These are phyloP conservation scores for Phytophthora citricola DNA, from an alignment of 352 stramenopile genomes.

Conservation along the genomic window DNA sequence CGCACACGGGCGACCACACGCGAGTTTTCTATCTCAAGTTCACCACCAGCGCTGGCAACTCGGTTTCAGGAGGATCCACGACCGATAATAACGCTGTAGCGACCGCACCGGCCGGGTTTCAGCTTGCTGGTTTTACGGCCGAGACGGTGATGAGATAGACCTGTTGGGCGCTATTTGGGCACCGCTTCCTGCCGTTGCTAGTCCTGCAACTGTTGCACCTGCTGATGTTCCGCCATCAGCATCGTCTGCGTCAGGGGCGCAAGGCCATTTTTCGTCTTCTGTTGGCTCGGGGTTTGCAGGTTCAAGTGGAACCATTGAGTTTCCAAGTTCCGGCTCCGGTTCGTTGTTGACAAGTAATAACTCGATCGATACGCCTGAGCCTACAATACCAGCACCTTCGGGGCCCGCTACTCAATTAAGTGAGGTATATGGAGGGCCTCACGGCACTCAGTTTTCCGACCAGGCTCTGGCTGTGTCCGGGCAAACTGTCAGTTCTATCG, in stretches of 20 bases:
- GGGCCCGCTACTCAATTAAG: conserved; percentile 8
- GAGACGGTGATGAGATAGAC: conserved; percentile 18
- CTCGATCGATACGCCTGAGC: neutral
- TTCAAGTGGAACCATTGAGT: neutral
- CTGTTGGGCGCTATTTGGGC: conserved; percentile 15
- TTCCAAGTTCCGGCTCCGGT: neutral
- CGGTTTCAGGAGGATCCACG: conserved; percentile 7
- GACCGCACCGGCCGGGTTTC: conserved; percentile 7
- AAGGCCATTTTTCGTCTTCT: neutral
- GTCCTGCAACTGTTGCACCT: conserved; percentile 1
- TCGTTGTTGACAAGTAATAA: neutral
- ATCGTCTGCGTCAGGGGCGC: neutral
- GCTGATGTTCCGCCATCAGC: neutral
- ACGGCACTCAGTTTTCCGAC: conserved; percentile 11
- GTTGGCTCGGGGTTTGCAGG: neutral
- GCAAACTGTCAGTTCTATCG: conserved; percentile 8
- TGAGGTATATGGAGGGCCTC: conserved; percentile 17
- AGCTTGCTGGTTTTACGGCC: conserved; percentile 15
- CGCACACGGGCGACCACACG: conserved; percentile 2
- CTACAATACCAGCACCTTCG: neutral
- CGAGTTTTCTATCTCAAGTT: conserved; percentile 21
- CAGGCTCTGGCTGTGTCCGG: conserved; percentile 1
- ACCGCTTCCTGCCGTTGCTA: neutral
- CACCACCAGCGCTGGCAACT: conserved; percentile 13
- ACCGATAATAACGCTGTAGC: conserved; percentile 1